Conservation (phyloP, 2,329 filamentous ascomycete genomes). For the Stagonosporopsis vannaccii region DNA sequence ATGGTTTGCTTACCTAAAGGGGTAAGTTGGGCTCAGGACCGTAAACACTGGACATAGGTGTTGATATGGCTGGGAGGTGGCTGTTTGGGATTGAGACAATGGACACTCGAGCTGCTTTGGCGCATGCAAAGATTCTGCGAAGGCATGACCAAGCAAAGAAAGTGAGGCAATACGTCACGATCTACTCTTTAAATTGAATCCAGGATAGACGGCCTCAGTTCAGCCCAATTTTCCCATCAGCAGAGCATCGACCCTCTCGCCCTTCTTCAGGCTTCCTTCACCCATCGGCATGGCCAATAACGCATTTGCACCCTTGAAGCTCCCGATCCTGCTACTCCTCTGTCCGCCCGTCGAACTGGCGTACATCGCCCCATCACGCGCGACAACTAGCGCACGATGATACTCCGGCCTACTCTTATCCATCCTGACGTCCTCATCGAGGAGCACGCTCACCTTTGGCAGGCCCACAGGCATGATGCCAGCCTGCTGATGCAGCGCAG, state of each 20-base stretch:
- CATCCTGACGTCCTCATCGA: slow-evolving; percentile 75
- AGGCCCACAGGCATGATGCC: slow-evolving; percentile 74
- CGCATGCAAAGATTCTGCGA: not conserved
- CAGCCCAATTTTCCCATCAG: slow-evolving; percentile 66
- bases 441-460: slow-evolving; percentile 72
- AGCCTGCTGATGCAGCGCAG: slow-evolving; percentile 78
- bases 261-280: slow-evolving; percentile 70
- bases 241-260: slow-evolving; percentile 76
- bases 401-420: slow-evolving; percentile 86
- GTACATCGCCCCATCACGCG: slow-evolving; percentile 69
- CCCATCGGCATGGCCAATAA: slow-evolving; percentile 77
- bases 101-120: not conserved
- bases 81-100: slow-evolving; percentile 1
- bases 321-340: slow-evolving; percentile 87
- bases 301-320: slow-evolving; percentile 87
- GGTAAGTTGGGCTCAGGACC: slow-evolving; percentile 14
- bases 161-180: not conserved
- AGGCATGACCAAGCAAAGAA: not conserved
- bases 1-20: slow-evolving; percentile 29
- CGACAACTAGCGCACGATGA: slow-evolving; percentile 79
- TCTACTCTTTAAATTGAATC: not conserved
- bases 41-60: not conserved
- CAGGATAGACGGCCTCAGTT: not conserved
- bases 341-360: slow-evolving; percentile 89
- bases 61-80: not conserved